A percentile compares a stretch with the other conserved stretches of the same genome.
Conservation (phyloP, 1,139 yeast genomes). For the Lodderomyces parapsilosis region DNA sequence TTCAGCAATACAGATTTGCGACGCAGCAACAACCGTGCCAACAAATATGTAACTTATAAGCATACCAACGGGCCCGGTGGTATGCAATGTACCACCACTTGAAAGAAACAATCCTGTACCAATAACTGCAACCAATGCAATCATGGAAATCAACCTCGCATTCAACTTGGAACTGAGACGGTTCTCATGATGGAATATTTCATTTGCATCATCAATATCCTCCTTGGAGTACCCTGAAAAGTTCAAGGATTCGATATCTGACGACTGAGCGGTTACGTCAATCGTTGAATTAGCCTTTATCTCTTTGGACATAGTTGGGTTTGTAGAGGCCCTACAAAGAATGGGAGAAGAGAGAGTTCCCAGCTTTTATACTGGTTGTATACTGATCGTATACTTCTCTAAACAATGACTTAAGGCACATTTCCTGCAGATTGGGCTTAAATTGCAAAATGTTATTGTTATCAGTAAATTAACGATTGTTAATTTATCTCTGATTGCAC, state of each 20-base stretch:
- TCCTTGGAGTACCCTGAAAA: constrained; percentile 1
- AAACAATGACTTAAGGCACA: constrained; percentile 21
- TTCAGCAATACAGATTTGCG: constrained; percentile 27
- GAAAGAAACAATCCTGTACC: constrained; percentile 26
- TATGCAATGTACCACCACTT: constrained; percentile 20
- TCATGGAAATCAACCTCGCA: constrained; percentile 31
- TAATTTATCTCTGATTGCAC: no score
- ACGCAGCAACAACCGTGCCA: constrained; percentile 20
- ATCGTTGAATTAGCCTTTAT: no score
- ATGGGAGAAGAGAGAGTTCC: no score
- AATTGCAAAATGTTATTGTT: no score
- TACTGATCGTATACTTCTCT: no score
- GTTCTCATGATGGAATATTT: constrained; percentile 13
- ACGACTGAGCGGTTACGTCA: constrained; percentile 17
- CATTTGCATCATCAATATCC: constrained; percentile 10
- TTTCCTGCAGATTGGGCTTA: constrained; percentile 1
- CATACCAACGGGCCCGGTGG: constrained; percentile 21
- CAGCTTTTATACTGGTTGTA: no score
- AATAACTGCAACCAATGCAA: constrained; percentile 28
- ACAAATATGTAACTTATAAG: constrained; percentile 19
- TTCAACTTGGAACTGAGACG: constrained; percentile 16
- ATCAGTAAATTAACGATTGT: no score
- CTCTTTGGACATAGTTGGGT: no score
- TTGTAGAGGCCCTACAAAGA: no score
- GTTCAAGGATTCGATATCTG: constrained; percentile 9